Conservation (phyloP, 352 stramenopile species). For the Pythium phragmiticola region DNA sequence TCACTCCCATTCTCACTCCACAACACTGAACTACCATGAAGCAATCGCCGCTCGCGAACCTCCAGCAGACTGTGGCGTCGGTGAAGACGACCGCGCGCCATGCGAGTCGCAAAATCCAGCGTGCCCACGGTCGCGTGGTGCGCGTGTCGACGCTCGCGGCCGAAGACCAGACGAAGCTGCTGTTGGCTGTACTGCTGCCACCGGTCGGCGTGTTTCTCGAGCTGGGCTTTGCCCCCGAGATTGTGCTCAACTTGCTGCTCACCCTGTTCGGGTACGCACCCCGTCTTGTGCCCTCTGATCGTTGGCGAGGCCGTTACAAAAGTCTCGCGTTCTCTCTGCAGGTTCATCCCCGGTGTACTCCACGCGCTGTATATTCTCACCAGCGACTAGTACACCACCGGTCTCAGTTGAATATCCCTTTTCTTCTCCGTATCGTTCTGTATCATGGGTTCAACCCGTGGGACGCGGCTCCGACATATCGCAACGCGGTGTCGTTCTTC, state of each 20-base stretch:
- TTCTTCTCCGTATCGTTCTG: too few relatives aligned
- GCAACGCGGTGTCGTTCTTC: slow-evolving; percentile 4
- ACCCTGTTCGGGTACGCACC: slow-evolving; percentile 24
- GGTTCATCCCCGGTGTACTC: background rate
- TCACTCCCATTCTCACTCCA: background rate
- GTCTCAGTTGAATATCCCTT: background rate
- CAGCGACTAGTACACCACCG: background rate
- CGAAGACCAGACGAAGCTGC: slow-evolving; percentile 37
- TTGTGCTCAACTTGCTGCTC: slow-evolving; percentile 28
- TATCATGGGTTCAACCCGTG: background rate
- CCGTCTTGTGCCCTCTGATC: background rate
- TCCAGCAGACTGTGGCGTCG: slow-evolving; percentile 2
- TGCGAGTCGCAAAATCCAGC: slow-evolving; percentile 31
- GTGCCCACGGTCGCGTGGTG: slow-evolving; percentile 19
- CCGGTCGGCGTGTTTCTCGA: slow-evolving; percentile 29
- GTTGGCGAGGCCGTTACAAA: background rate
- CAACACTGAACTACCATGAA: background rate
- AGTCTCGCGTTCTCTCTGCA: background rate
- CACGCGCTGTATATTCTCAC: slow-evolving; percentile 6
- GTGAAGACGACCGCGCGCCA: background rate
- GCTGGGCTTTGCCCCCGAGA: slow-evolving; percentile 18
- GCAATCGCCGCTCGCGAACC: slow-evolving; percentile 6
- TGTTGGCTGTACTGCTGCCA: slow-evolving; percentile 41
- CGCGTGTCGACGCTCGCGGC: slow-evolving; percentile 10
- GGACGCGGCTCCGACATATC: slow-evolving; percentile 10